Evolutionary conservation across 1,284 basidiomycete species (phyloP), one percentile per base, ranked within the genome.

Genomic region (Clitocybe nebularis): DNA sequence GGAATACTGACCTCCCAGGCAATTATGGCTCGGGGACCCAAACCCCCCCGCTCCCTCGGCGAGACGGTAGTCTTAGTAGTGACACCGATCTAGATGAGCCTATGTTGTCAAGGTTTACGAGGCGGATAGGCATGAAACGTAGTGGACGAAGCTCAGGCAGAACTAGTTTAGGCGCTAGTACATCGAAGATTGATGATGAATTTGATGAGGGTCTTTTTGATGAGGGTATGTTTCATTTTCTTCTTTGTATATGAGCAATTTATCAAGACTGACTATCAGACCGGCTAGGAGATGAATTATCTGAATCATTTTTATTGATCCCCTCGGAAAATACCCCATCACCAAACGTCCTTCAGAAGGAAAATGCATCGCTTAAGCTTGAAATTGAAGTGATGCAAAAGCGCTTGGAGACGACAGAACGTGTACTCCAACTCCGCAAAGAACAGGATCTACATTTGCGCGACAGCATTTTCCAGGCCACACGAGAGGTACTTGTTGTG

Each of bases 391-490:
- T 64, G 4, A 65, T 78, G 60, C 74, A 76, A 56, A 74, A 69
- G 50, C 73, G 75, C 33, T 63, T 89, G 24, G 72, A 75, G 21
- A 64, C 70, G 4, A 73, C 80, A 17, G 83, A 87, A 47, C 71
- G 72, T 17, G 64, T 77, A 26, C 61, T 89, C 23, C 79, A 81
- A 48, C 54, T 80, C 50, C 76, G 85, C 45, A 80, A 81, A 58
- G 85, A 86, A 50, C 86, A 89, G 57, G 86, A 89, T 56, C 71
- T 77, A 45, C 75, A 86, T 35, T 62, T 90, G 44, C 78, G 85
- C 13, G 87, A 89, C 51, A 86, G 84, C 53, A 87, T 89, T 52
- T 76, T 81, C 48, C 69, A 83, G 60, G 87, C 84, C 3, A 77
- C 83, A n/a, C 77, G 79, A 63, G 86, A 90, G 71, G 87, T 83